Conservation (phyloP, 805 yeast genomes). For the Yarrowia osloensis region DNA sequence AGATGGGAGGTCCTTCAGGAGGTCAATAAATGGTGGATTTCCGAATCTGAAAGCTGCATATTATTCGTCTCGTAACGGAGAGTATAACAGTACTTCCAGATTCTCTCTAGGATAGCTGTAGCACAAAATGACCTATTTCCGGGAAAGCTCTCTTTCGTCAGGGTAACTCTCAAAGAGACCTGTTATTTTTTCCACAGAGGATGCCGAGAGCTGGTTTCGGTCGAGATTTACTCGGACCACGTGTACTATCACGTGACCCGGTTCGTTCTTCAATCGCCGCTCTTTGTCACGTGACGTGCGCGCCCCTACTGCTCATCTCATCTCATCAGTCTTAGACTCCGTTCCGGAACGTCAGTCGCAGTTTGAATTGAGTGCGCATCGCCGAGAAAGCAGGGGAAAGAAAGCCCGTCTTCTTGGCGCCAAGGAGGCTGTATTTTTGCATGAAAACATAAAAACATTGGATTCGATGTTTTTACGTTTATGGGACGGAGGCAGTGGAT, state of each 20-base stretch:
- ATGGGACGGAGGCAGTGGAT: no score
- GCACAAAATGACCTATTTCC: no score
- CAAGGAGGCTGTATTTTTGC: background rate
- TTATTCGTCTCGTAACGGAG: background rate
- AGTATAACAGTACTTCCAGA: no score
- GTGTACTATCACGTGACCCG: background rate
- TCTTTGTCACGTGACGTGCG: background rate
- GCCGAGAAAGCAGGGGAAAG: conserved; percentile 1
- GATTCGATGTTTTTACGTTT: no score
- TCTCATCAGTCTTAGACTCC: background rate
- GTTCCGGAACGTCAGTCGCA: background rate
- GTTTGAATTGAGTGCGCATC: background rate
- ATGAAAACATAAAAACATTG: background rate
- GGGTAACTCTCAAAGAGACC: background rate
- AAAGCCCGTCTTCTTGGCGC: background rate
- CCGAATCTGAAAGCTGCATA: background rate
- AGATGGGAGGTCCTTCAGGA: background rate
- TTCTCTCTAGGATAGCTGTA: no score
- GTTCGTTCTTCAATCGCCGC: rapidly evolving
- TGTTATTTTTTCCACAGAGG: background rate
- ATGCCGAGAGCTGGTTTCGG: no score
- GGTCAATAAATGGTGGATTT: background rate
- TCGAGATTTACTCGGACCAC: no score
- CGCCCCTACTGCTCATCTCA: no score
- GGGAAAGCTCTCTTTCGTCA: background rate